Percentiles rank a stretch among this genome's conserved stretches.
Conservation (phyloP, 768 basidiomycete genomes). For the Tephrocybe sp. region DNA sequence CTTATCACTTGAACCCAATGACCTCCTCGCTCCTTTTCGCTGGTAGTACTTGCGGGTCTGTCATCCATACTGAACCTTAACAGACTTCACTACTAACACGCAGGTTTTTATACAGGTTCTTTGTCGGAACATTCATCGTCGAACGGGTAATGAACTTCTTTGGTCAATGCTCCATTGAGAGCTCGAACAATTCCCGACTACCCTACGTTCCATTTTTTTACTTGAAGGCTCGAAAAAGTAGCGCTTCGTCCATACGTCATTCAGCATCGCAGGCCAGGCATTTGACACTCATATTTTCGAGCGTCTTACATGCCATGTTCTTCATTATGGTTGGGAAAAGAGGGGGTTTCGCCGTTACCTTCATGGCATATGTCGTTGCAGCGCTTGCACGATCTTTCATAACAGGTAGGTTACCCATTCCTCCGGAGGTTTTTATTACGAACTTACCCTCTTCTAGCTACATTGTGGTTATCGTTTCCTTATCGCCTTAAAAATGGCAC, state of each 20-base stretch:
- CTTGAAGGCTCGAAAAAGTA: conserved; percentile 10
- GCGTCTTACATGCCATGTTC: conserved; percentile 36
- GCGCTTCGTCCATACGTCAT: conserved; percentile 16
- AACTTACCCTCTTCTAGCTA: conserved; percentile 20
- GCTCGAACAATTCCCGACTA: conserved; percentile 20
- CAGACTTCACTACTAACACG: conserved; percentile 49
- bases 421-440: not conserved
- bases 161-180: conserved; percentile 31
- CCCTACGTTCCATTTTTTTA: conserved; percentile 22
- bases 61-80: not conserved
- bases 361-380: conserved; percentile 45
- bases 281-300: conserved; percentile 33
- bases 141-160: conserved; percentile 34
- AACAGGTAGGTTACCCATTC: conserved; percentile 35
- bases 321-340: conserved; percentile 50
- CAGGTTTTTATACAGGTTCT: conserved; percentile 35
- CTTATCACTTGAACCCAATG: conserved; percentile 47
- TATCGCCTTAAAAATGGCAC: not conserved
- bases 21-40: conserved; percentile 51
- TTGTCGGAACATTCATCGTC: conserved; percentile 8
- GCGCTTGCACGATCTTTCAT: conserved; percentile 47
- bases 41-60: conserved; percentile 47
- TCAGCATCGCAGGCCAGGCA: conserved; percentile 44
- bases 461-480: conserved; percentile 21
- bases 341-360: conserved; percentile 37